phyloP scores from a whole-genome alignment of 805 yeast genomes.

The Candida nanaspora region DNA sequence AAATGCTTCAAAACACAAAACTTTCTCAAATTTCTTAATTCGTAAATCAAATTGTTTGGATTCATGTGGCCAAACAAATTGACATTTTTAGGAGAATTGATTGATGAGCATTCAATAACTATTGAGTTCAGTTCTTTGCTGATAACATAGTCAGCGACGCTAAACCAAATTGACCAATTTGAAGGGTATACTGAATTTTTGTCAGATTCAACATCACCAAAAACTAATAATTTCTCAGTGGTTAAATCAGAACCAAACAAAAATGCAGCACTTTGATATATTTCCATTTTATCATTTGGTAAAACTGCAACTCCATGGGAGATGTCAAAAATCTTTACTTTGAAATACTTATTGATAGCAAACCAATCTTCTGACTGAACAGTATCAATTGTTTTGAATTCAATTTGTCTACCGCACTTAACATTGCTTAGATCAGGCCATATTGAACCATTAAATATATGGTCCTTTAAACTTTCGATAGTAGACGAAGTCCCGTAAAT shows the following conservation, averaged over 20 bases:
- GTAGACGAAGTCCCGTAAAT: conserved; percentile 52
- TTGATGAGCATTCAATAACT: conserved; percentile 72
- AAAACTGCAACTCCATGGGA: conserved; percentile 25
- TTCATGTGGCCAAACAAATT: conserved; percentile 76
- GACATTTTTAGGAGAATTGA: conserved; percentile 34
- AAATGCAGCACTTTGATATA: conserved; percentile 52
- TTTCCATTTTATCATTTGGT: not conserved
- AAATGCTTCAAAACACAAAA: conserved; percentile 8
- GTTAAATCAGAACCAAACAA: conserved; percentile 31
- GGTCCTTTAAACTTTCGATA: conserved; percentile 39
- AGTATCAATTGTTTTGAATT: conserved; percentile 4
- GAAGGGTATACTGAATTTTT: conserved; percentile 29
- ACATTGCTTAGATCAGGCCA: conserved; percentile 66
- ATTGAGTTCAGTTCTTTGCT: conserved; percentile 41
- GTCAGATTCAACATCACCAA: conserved; percentile 86
- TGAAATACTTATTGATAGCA: conserved; percentile 27
- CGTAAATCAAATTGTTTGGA: conserved; percentile 55
- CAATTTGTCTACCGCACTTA: conserved; percentile 14
- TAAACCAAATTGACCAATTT: conserved; percentile 47
- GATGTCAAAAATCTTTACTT: conserved; percentile 33
- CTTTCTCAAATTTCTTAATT: conserved; percentile 32
- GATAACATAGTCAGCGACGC: conserved; percentile 39
- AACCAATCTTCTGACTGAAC: conserved; percentile 8
- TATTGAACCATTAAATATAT: conserved; percentile 63
- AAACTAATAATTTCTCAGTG: conserved; percentile 41